These are phyloP conservation scores for Acacia melanoxylon DNA, from an alignment of 306 rosid species.

Conservation along the genomic window DNA sequence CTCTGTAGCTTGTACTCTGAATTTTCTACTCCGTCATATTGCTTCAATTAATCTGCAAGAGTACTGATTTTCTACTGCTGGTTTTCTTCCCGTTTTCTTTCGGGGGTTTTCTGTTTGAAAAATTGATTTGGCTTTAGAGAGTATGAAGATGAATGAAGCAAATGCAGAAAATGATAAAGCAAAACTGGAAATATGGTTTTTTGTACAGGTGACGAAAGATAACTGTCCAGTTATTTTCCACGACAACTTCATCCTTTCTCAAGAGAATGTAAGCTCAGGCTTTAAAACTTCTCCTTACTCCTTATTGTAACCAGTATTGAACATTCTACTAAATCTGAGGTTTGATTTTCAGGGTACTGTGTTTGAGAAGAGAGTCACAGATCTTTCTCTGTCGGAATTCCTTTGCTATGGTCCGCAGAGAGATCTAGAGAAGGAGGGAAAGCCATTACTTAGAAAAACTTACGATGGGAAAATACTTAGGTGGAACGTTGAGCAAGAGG, in stretches of 20 bases:
- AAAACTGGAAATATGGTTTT: slow-evolving; percentile 44
- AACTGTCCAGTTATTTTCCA: slow-evolving; percentile 85
- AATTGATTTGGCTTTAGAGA: slow-evolving; percentile 26
- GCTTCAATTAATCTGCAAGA: not conserved
- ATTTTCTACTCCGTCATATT: not conserved
- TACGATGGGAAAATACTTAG: slow-evolving; percentile 50
- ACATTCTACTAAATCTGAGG: not conserved
- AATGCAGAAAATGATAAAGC: slow-evolving; percentile 36
- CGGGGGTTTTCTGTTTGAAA: not conserved
- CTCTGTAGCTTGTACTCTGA: not conserved
- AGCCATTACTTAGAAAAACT: slow-evolving; percentile 51
- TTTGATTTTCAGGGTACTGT: slow-evolving; percentile 57
- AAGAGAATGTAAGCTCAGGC: slow-evolving; percentile 53
- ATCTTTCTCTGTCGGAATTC: slow-evolving; percentile 55
- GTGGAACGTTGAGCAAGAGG: slow-evolving; percentile 82
- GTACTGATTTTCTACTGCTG: slow-evolving; percentile 31
- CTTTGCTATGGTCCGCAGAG: slow-evolving; percentile 71
- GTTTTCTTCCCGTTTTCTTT: not conserved
- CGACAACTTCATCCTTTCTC: slow-evolving; percentile 53
- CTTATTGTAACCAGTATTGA: not conserved
- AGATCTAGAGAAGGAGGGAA: slow-evolving; percentile 53
- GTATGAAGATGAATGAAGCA: slow-evolving; percentile 31
- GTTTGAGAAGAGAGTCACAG: slow-evolving; percentile 60
- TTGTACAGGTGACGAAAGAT: slow-evolving; percentile 82
- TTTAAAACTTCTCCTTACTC: not conserved